phyloP scores from a whole-genome alignment of 441 rosid genomes.

The Populus hybrid region DNA sequence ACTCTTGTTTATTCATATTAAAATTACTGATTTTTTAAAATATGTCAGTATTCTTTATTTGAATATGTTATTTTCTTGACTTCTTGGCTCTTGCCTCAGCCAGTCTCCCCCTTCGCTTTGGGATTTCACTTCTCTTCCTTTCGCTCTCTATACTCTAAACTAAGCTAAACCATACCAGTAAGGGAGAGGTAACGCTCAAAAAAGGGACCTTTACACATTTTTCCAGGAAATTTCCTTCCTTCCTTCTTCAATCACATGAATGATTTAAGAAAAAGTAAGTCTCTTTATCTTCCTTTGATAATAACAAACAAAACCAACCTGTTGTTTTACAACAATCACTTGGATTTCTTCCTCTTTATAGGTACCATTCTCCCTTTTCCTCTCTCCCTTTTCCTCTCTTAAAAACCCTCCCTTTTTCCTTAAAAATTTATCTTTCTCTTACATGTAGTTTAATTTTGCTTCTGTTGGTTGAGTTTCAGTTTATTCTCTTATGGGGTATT shows the following conservation, averaged over 20 bases:
- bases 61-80: too few species aligned
- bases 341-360: not conserved
- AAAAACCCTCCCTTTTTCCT: not conserved
- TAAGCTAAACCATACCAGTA: not conserved
- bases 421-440: not conserved
- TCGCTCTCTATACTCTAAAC: not conserved
- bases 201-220: not conserved
- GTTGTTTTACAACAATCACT: not conserved
- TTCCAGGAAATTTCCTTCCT: conserved; percentile 36
- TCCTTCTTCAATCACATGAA: conserved; percentile 3
- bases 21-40: too few species aligned
- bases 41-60: too few species aligned
- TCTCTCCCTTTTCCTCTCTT: too few species aligned
- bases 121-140: not conserved
- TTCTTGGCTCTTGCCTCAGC: not conserved
- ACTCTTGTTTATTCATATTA: too few species aligned
- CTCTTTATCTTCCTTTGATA: not conserved
- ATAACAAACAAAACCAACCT: not conserved
- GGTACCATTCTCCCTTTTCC: not conserved
- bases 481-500: not conserved
- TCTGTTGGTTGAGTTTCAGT: not conserved
- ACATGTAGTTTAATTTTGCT: not conserved
- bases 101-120: not conserved
- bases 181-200: not conserved
- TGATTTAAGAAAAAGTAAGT: not conserved